These are phyloP conservation scores for Cladosporium cucumerinum DNA, from an alignment of 2,329 filamentous ascomycete genomes.

Conservation along the genomic window DNA sequence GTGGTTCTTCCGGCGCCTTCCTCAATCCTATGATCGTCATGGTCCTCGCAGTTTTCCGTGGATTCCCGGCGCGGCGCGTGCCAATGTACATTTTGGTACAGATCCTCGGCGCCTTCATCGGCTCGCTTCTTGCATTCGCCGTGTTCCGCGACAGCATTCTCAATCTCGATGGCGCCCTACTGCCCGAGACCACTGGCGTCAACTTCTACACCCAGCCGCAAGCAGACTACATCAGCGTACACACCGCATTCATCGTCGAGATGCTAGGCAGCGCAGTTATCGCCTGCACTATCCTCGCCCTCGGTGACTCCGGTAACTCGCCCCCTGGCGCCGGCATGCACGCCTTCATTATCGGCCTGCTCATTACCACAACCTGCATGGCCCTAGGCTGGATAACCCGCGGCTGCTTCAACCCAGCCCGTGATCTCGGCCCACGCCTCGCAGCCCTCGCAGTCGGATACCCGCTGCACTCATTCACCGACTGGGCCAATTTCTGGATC, in stretches of 20 bases:
- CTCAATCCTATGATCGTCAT: constrained; percentile 49
- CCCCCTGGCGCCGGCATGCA: constrained; percentile 50
- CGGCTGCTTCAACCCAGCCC: constrained; percentile 48
- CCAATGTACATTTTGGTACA: constrained; percentile 52
- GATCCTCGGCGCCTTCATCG: constrained; percentile 52
- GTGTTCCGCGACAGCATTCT: constrained; percentile 41
- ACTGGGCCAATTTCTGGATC: constrained; percentile 44
- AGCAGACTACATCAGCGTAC: constrained; percentile 24
- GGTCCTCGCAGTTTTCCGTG: constrained; percentile 44
- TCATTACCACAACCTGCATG: constrained; percentile 39
- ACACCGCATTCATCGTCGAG: constrained; percentile 49
- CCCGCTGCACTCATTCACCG: constrained; percentile 33
- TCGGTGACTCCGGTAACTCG: constrained; percentile 30
- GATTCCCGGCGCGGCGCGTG: constrained; percentile 52
- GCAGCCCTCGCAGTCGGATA: constrained; percentile 47
- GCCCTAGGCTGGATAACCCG: constrained; percentile 48
- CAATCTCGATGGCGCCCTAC: constrained; percentile 39
- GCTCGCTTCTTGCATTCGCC: constrained; percentile 46
- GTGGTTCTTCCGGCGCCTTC: constrained; percentile 47
- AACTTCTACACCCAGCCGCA: constrained; percentile 31
- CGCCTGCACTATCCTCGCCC: constrained; percentile 41
- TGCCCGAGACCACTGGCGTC: constrained; percentile 24
- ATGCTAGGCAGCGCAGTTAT: constrained; percentile 35
- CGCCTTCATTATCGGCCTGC: constrained; percentile 48
- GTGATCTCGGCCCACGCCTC: constrained; percentile 51